phyloP scores from a whole-genome alignment of 78 protist genomes.

The slime mould (Dictyostelium discoideum) region DNA sequence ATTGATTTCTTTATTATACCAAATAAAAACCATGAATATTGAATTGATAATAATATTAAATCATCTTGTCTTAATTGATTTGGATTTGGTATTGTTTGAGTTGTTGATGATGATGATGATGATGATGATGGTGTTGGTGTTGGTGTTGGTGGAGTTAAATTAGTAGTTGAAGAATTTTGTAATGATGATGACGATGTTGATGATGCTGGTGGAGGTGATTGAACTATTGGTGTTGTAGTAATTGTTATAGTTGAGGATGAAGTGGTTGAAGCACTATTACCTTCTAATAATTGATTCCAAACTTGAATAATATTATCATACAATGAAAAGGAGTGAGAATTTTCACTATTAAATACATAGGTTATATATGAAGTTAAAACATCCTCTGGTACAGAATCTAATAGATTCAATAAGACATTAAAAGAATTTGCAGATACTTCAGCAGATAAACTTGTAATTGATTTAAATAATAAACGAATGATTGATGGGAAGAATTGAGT shows the following conservation, averaged over 20 bases:
- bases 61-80: neutral
- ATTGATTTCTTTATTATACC: constrained; percentile 69
- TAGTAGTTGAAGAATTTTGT: neutral
- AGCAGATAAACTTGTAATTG: neutral
- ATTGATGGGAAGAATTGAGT: constrained; percentile 52
- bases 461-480: constrained; percentile 33
- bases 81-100: neutral
- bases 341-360: constrained; percentile 13
- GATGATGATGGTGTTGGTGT: neutral
- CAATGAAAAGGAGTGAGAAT: neutral
- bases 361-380: neutral
- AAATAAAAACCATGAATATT: constrained; percentile 81
- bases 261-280: neutral
- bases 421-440: constrained; percentile 11
- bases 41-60: constrained; percentile 3
- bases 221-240: neutral
- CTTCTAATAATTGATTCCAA: constrained; percentile 46
- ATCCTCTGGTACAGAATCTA: constrained; percentile 38
- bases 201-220: neutral
- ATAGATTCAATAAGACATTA: constrained; percentile 4
- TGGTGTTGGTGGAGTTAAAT: neutral
- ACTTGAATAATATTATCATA: constrained; percentile 38
- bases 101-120: neutral
- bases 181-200: neutral
- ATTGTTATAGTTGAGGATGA: neutral